These are phyloP conservation scores for Coleophoma eucalyptorum DNA, from an alignment of 2,329 filamentous ascomycete genomes.

Conservation along the genomic window DNA sequence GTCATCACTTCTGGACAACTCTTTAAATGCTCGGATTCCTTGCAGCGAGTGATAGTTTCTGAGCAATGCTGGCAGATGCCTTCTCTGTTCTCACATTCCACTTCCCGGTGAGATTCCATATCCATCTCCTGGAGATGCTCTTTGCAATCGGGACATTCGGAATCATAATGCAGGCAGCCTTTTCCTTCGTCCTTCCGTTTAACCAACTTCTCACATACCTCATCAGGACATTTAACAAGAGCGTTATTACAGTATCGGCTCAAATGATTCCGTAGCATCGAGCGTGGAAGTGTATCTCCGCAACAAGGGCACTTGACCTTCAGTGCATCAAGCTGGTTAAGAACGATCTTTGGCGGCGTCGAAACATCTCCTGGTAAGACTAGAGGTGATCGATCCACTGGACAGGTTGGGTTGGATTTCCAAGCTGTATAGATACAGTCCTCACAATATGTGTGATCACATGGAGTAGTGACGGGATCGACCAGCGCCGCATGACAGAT, in stretches of 20 bases:
- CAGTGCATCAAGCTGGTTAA: constrained; percentile 58
- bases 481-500: constrained; percentile 58
- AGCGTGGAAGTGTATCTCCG: constrained; percentile 43
- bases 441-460: constrained; percentile 63
- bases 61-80: constrained; percentile 22
- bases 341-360: constrained; percentile 39
- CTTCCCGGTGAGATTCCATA: constrained; percentile 42
- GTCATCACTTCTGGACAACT: constrained; percentile 40
- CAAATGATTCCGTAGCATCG: constrained; percentile 52
- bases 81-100: constrained; percentile 37
- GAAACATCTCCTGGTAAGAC: constrained; percentile 27
- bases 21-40: constrained; percentile 26
- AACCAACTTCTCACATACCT: constrained; percentile 47
- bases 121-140: constrained; percentile 38
- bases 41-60: constrained; percentile 18
- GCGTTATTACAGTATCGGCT: constrained; percentile 53
- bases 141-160: constrained; percentile 51
- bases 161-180: constrained; percentile 50
- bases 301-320: constrained; percentile 59
- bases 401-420: constrained; percentile 43
- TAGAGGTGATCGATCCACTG: constrained; percentile 51
- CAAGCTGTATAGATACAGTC: constrained; percentile 46
- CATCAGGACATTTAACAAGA: constrained; percentile 51
- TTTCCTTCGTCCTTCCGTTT: constrained; percentile 45
- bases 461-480: constrained; percentile 56